Conservation (phyloP, 371 early-diverging fungal genomes). For the Mortierella sp. region DNA sequence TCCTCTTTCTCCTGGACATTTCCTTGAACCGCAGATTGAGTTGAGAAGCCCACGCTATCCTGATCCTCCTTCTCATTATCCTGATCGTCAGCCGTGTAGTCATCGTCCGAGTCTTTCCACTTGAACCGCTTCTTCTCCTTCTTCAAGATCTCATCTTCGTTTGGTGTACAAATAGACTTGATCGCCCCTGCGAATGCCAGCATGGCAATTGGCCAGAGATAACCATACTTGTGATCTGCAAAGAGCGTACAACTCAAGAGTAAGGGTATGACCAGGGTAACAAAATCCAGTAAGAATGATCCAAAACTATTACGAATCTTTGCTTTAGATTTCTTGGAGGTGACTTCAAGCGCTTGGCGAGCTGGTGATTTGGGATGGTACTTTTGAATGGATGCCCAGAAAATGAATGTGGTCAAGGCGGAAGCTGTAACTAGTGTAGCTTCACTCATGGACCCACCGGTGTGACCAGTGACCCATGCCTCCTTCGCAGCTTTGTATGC, state of each 20-base stretch:
- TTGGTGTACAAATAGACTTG: constrained; percentile 32
- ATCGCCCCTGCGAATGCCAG: constrained; percentile 35
- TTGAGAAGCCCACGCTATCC: not conserved
- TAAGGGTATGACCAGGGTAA: constrained; percentile 53
- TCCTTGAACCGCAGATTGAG: constrained; percentile 2
- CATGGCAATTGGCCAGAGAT: constrained; percentile 49
- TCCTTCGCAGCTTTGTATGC: constrained; percentile 74
- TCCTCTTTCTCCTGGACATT: constrained; percentile 22
- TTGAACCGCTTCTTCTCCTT: constrained; percentile 52
- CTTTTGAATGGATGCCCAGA: constrained; percentile 42
- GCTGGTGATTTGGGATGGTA: constrained; percentile 36
- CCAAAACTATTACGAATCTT: constrained; percentile 29
- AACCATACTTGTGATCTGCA: constrained; percentile 38
- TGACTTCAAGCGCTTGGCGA: constrained; percentile 13
- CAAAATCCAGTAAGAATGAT: constrained; percentile 41
- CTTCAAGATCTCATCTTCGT: constrained; percentile 40
- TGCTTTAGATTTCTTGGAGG: constrained; percentile 16
- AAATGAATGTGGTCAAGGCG: constrained; percentile 56
- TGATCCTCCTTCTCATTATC: constrained; percentile 13
- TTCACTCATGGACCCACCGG: constrained; percentile 77
- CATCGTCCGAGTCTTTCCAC: constrained; percentile 55
- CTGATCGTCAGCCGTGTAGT: constrained; percentile 32
- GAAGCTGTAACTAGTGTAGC: constrained; percentile 65
- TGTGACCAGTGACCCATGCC: constrained; percentile 75
- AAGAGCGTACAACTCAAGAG: constrained; percentile 50